These are phyloP conservation scores for Naganishia onofrii DNA, from an alignment of 768 basidiomycete genomes.

Conservation along the genomic window DNA sequence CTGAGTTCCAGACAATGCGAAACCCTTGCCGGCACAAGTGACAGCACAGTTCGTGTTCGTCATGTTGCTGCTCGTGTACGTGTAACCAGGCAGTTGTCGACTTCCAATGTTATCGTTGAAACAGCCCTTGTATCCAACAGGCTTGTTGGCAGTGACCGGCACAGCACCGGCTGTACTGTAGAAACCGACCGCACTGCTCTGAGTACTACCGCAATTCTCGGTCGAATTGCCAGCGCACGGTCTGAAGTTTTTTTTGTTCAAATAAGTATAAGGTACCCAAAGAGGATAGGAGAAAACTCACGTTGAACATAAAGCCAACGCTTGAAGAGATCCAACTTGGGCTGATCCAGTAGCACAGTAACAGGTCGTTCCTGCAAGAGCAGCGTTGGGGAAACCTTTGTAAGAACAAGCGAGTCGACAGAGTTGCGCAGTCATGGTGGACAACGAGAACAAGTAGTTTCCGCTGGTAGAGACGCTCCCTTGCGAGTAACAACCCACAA, in stretches of 20 bases:
- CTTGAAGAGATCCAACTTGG: slow-evolving; percentile 15
- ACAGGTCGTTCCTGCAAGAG: slow-evolving; percentile 40
- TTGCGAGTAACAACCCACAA: slow-evolving; percentile 36
- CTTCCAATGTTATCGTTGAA: slow-evolving; percentile 31
- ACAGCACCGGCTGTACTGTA: not conserved
- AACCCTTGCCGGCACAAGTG: slow-evolving; percentile 18
- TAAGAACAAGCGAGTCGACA: slow-evolving; percentile 41
- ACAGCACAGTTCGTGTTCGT: slow-evolving; percentile 21
- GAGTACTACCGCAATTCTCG: slow-evolving; percentile 33
- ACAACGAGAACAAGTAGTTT: slow-evolving; percentile 11
- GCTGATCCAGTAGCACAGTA: slow-evolving; percentile 31
- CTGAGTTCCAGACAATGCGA: slow-evolving; percentile 31
- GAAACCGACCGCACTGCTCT: slow-evolving; percentile 9
- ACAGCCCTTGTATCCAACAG: slow-evolving; percentile 35
- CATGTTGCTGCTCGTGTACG: slow-evolving; percentile 39
- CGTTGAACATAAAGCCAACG: slow-evolving; percentile 11
- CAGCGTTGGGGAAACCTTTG: slow-evolving; percentile 38
- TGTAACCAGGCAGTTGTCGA: slow-evolving; percentile 31
- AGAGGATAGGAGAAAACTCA: too few relatives aligned
- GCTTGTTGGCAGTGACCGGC: not conserved
- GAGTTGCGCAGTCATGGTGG: slow-evolving; percentile 33
- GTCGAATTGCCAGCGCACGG: slow-evolving; percentile 33
- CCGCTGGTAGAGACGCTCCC: slow-evolving; percentile 11
- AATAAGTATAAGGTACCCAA: too few relatives aligned
- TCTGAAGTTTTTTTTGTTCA: too few relatives aligned